phyloP scores from a whole-genome alignment of 2,329 filamentous ascomycete genomes.

The Aspergillus sp. region DNA sequence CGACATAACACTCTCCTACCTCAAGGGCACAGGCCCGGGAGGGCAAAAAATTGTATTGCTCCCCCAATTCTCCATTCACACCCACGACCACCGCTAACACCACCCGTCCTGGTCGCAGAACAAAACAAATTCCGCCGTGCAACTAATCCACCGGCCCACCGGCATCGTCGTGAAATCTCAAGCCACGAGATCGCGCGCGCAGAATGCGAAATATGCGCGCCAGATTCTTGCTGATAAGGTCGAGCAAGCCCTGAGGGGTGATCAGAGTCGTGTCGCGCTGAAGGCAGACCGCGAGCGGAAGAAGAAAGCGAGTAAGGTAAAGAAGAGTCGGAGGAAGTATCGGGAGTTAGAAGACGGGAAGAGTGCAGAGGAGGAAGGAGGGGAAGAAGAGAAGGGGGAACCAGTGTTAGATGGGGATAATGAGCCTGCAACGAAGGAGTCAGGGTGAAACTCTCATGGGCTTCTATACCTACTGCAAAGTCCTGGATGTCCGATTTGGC shows the following conservation, averaged over 20 bases:
- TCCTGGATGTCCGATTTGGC: neutral
- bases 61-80: neutral
- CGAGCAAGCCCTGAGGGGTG: slow-evolving; percentile 74
- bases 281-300: slow-evolving; percentile 80
- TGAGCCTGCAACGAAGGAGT: neutral
- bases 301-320: slow-evolving; percentile 45
- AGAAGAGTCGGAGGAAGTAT: slow-evolving; percentile 48
- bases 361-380: slow-evolving; percentile 9
- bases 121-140: slow-evolving; percentile 94
- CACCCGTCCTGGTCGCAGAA: slow-evolving; percentile 55
- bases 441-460: neutral
- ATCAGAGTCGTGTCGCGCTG: slow-evolving; percentile 73
- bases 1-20: slow-evolving; percentile 79
- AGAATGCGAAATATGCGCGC: slow-evolving; percentile 85
- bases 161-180: slow-evolving; percentile 94
- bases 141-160: slow-evolving; percentile 85
- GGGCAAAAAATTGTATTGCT: slow-evolving; percentile 82
- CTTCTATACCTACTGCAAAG: no score
- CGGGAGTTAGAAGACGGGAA: slow-evolving; percentile 33
- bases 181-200: slow-evolving; percentile 78
- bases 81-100: neutral
- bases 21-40: slow-evolving; percentile 89
- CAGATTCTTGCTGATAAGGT: slow-evolving; percentile 71
- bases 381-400: slow-evolving; percentile 15
- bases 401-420: slow-evolving; percentile 8